These are phyloP conservation scores for Salix purpurea DNA, from an alignment of 345 rosid genomes.

Conservation along the genomic window DNA sequence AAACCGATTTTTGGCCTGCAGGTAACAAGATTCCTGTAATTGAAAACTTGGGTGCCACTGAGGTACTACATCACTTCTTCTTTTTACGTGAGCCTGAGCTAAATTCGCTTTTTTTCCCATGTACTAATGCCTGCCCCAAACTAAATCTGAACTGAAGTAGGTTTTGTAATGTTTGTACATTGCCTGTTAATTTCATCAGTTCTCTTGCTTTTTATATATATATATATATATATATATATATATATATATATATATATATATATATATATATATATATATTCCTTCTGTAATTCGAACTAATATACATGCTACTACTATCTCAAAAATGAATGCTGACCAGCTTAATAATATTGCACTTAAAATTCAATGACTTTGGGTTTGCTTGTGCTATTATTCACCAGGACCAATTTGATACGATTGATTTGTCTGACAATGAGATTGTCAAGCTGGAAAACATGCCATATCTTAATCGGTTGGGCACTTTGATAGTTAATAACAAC, in stretches of 20 bases:
- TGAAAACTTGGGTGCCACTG: slow-evolving; percentile 98
- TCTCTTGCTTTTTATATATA: too few species aligned
- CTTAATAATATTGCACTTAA: background rate
- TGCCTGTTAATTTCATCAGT: too few species aligned
- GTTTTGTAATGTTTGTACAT: background rate
- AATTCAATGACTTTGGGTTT: background rate
- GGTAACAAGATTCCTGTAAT: slow-evolving; percentile 96
- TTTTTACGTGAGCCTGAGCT: background rate
- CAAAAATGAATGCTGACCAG: too few species aligned
- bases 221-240: too few species aligned
- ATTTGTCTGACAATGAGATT: slow-evolving; percentile 96
- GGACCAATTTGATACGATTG: slow-evolving; percentile 99
- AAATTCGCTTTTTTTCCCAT: background rate
- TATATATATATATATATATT: too few species aligned
- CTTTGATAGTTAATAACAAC: slow-evolving; percentile 83
- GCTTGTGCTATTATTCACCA: slow-evolving; percentile 25
- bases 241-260: too few species aligned
- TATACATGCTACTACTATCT: too few species aligned
- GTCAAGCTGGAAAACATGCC: slow-evolving; percentile 97
- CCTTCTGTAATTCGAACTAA: too few species aligned
- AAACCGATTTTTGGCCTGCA: slow-evolving; percentile 16
- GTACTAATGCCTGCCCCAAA: background rate
- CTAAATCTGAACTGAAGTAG: background rate
- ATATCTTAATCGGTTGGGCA: slow-evolving; percentile 79
- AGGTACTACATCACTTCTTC: slow-evolving; percentile 40